Base-by-base conservation (phyloP, 1,139 yeast species). In the Yamadazyma songkhlaensis region DNA sequence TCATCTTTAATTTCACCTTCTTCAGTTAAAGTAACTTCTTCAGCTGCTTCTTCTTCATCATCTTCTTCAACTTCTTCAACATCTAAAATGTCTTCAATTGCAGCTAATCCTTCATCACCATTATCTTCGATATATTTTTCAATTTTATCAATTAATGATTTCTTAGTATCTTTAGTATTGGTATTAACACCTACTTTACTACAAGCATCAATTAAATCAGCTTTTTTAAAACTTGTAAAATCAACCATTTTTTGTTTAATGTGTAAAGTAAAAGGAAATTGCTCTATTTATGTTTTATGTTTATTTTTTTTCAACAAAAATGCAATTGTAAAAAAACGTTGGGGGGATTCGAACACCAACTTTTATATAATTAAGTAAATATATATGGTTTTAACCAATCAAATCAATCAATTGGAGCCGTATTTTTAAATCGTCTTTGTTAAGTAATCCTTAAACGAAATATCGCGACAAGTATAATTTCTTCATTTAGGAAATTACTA, bases 141-240 rank as follows among this genome's bases (percentile, higher is more conserved):
- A 37, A 74, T 61, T 49, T 67, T 69, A 27, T 67, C 69, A 27
- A 70, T 53, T 51, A 71, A 65, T 33, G 62, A 57, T 51, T 60
- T 67, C 52, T 71, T 71, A 38, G 74, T 70, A 48, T 67, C 74
- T 47, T 69, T 71, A 34, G 64, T 45, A 38, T 56, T 53, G 29
- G 62, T 59, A 36, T 57, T 54, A 38, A 68, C 48, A 17, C 64
- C 72, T 29, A 67, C 60, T 43, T 61, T 62, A 37, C 54, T 61
- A 46, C 65, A 64, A 29, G 60, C 64, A 31, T 50, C 51, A 46
- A 60, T 50, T 43, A 71, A 60, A 40, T 71, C 76, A 32, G 69
- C 68, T 51, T 71, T 71, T 44, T 46, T 47, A 31, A 31, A 48
- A 12, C 44, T 20, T 11, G 10, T 40, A 21, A 47, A 47, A 27